Evolutionary conservation across 2,329 filamentous ascomycete genomes (phyloP), one percentile per base, ranked within the genome.

Genomic region (Blastomyces silverae): DNA sequence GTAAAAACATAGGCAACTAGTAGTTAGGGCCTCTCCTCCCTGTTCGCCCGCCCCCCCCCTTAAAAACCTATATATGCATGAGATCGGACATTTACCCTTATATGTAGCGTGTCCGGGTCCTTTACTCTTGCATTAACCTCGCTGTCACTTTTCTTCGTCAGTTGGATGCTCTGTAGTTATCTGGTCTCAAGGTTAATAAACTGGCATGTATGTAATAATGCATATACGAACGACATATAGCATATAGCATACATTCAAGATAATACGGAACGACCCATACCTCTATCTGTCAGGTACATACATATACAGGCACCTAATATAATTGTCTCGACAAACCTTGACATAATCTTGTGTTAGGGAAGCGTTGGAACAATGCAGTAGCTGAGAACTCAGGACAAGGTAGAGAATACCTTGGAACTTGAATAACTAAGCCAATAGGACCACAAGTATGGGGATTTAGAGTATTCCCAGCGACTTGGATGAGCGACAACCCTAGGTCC

Each of bases 381-480:
- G 15, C 42, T 7, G 20, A n/a, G 46, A 34, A 34, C 25, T 20
- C 20, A 39, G 10, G 2, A 39, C 37, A 39, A 39, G 37, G 13
- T 39, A 39, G 37, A 11, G 37, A 34, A 17, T 55, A 55, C 28
- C 20, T 34, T 25, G 17, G 20, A 34, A n/a, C 34, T 37, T 42
- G 8, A 37, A 15, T 13, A 20, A n/a, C n/a, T n/a, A n/a, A 2
- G 6, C 37, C 13, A 42, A 58, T 25, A 42, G 56, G 34, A 13
- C 34, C 31, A n/a, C 13, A 20, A 25, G 31, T 37, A n/a, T 39
- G 4, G 15, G 10, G 55, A 22, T 57, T 57, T 57, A 57, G 20
- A 15, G 56, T 42, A 58, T 58, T 39, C 56, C 56, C 56, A 58
- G 20, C 20, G 37, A 39, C n/a, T 42, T 58, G 56, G 56, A 20